These are phyloP conservation scores for Novakomyces olei DNA, from an alignment of 805 yeast genomes.

Conservation along the genomic window DNA sequence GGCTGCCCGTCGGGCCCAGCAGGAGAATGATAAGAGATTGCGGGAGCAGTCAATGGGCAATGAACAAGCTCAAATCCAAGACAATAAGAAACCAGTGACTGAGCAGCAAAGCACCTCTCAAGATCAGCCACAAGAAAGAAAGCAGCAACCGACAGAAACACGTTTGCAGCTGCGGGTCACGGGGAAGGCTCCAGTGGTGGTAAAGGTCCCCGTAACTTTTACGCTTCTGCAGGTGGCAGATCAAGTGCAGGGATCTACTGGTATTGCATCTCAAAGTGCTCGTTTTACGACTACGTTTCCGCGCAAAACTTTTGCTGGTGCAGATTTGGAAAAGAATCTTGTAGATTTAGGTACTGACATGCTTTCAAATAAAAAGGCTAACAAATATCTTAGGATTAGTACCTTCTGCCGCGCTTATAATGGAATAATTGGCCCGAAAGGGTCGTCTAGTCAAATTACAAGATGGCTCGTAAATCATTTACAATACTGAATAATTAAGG, in stretches of 20 bases:
- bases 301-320: constrained; percentile 9
- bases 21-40: constrained; percentile 3
- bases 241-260: constrained; percentile 11
- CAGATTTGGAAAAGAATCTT: constrained; percentile 12
- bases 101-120: constrained; percentile 8
- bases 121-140: constrained; percentile 8
- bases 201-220: constrained; percentile 12
- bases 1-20: constrained; percentile 12
- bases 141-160: constrained; percentile 8
- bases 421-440: too few relatives aligned
- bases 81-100: constrained; percentile 4
- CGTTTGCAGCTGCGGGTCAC: constrained; percentile 10
- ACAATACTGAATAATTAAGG: too few relatives aligned
- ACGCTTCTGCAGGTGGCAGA: constrained; percentile 14
- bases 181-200: constrained; percentile 11
- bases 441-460: too few relatives aligned
- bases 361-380: neutral
- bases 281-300: constrained; percentile 16
- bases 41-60: neutral
- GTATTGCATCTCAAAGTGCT: constrained; percentile 9
- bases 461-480: too few relatives aligned
- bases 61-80: neutral
- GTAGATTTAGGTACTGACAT: constrained; percentile 11
- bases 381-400: too few relatives aligned
- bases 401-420: too few relatives aligned